phyloP scores from a whole-genome alignment of 805 yeast genomes.

The Danielia oregonensis region DNA sequence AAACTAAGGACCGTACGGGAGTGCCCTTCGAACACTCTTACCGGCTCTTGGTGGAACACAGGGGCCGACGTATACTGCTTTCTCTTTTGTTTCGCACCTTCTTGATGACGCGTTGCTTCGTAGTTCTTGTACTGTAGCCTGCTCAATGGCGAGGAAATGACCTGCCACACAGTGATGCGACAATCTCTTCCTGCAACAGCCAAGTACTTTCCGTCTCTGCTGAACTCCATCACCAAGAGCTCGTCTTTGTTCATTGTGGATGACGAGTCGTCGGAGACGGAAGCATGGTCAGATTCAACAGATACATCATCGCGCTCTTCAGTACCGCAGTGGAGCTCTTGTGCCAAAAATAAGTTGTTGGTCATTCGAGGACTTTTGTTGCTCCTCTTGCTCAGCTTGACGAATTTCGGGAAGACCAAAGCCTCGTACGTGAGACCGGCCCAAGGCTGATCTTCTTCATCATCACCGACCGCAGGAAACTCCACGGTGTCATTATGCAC shows the following conservation, averaged over 20 bases:
- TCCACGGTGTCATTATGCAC: conserved; percentile 12
- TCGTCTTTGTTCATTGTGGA: conserved; percentile 35
- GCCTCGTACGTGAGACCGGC: conserved; percentile 33
- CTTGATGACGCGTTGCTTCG: conserved; percentile 17
- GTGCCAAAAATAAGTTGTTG: conserved; percentile 59
- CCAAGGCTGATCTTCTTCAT: conserved; percentile 22
- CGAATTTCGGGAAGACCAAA: conserved; percentile 51
- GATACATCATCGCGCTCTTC: conserved; percentile 15
- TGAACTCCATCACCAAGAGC: conserved; percentile 72
- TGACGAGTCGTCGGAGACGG: conserved; percentile 7
- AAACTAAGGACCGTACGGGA: conserved; percentile 64
- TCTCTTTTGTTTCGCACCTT: conserved; percentile 11
- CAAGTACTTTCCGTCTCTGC: conserved; percentile 73
- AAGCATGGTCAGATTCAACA: conserved; percentile 5
- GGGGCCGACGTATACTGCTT: conserved; percentile 54
- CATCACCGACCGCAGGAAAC: conserved; percentile 12
- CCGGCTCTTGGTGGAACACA: conserved; percentile 69
- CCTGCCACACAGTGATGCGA: conserved; percentile 71
- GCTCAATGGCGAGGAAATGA: conserved; percentile 67
- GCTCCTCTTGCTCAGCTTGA: conserved; percentile 46
- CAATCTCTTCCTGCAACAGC: conserved; percentile 84
- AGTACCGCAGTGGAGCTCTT: conserved; percentile 37
- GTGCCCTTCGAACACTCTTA: conserved; percentile 62
- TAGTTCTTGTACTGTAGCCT: conserved; percentile 43
- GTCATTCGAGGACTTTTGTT: conserved; percentile 44